phyloP scores from a whole-genome alignment of 768 basidiomycete genomes.

The Suillus americanus region DNA sequence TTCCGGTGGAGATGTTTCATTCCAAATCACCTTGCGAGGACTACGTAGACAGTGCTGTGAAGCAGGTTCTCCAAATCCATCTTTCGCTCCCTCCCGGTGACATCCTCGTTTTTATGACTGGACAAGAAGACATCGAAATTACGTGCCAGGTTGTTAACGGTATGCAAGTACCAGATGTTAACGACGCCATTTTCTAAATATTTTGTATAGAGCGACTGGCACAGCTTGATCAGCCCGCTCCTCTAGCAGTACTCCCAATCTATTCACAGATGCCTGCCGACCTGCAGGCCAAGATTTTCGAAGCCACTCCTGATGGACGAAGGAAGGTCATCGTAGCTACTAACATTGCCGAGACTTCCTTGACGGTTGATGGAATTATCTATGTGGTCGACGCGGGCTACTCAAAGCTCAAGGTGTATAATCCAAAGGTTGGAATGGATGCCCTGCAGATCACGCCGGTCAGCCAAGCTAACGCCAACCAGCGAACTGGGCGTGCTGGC shows the following conservation, averaged over 20 bases:
- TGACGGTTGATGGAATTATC: slow-evolving; percentile 97
- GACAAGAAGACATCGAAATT: slow-evolving; percentile 98
- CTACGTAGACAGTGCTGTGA: slow-evolving; percentile 97
- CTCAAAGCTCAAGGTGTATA: slow-evolving; percentile 98
- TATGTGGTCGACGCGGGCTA: slow-evolving; percentile 97
- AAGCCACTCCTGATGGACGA: slow-evolving; percentile 89
- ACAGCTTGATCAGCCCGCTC: slow-evolving; percentile 88
- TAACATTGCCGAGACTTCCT: slow-evolving; percentile 97
- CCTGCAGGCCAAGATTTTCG: slow-evolving; percentile 96
- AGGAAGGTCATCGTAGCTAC: slow-evolving; percentile 98
- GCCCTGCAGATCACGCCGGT: slow-evolving; percentile 98
- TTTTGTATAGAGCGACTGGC: slow-evolving; percentile 72
- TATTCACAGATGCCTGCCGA: slow-evolving; percentile 99
- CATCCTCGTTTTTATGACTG: slow-evolving; percentile 98
- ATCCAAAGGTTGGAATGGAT: slow-evolving; percentile 99
- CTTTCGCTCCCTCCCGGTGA: slow-evolving; percentile 91
- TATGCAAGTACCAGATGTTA: slow-evolving; percentile 31
- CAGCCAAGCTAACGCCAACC: slow-evolving; percentile 97
- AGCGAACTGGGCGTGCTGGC: slow-evolving; percentile 94
- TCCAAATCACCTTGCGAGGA: slow-evolving; percentile 98
- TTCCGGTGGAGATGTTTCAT: slow-evolving; percentile 96
- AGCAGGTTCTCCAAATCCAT: slow-evolving; percentile 97
- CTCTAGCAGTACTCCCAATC: slow-evolving; percentile 91
- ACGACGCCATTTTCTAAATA: not conserved
- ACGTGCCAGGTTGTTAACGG: slow-evolving; percentile 94